phyloP scores from a whole-genome alignment of 2,329 filamentous ascomycete genomes.

The Claviceps capensis region DNA sequence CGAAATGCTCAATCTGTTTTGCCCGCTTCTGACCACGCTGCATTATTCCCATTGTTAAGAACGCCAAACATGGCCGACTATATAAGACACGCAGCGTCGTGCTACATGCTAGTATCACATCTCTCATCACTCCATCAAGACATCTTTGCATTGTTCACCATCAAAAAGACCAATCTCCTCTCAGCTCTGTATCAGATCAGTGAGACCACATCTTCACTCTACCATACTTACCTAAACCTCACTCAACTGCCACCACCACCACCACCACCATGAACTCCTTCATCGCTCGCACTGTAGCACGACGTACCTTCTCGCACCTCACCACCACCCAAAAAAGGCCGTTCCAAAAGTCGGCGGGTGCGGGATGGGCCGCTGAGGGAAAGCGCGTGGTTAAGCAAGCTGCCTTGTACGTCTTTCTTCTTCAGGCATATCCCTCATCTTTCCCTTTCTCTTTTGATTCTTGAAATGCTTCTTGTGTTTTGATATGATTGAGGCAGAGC shows the following conservation, averaged over 20 bases:
- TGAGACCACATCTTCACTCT: not conserved
- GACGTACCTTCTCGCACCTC: slow-evolving; percentile 22
- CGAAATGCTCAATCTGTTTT: not conserved
- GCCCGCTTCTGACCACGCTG: not conserved
- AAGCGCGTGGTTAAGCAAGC: slow-evolving; percentile 19
- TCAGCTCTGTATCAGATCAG: not conserved
- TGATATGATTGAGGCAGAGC: not conserved
- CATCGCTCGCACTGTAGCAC: slow-evolving; percentile 15
- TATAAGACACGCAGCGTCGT: not conserved
- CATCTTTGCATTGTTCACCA: not conserved
- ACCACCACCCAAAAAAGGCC: slow-evolving; percentile 18
- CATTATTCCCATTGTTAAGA: too few species aligned
- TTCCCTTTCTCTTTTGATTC: not conserved
- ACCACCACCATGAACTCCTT: slow-evolving; percentile 14
- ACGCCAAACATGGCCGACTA: not conserved
- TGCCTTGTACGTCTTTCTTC: slow-evolving; percentile 16
- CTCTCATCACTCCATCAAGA: not conserved
- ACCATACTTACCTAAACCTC: not conserved
- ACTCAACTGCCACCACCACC: not conserved
- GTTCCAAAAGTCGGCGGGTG: slow-evolving; percentile 13
- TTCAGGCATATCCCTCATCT: not conserved
- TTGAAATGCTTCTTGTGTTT: too few species aligned
- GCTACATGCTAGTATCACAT: not conserved
- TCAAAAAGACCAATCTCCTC: not conserved
- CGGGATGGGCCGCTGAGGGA: slow-evolving; percentile 19